Percentiles rank a stretch among this genome's conserved stretches.
phyloP scores from a whole-genome alignment of 495 filamentous ascomycete species.

The Tuber magnatum region DNA sequence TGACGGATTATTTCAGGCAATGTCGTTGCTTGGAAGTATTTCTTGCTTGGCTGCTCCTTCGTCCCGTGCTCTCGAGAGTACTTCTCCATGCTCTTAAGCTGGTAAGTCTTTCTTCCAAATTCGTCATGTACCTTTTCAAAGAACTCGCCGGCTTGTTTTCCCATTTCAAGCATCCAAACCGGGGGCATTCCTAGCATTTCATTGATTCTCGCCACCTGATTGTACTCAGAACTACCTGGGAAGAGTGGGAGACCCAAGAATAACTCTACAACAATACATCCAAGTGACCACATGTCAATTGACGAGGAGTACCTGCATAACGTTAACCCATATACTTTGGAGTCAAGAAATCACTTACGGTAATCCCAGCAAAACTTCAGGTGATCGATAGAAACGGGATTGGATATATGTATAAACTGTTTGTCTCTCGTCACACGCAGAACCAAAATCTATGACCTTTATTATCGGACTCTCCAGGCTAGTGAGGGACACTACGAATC shows the following conservation, averaged over 20 bases:
- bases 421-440: slow-evolving; percentile 95
- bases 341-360: slow-evolving; percentile 51
- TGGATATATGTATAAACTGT: slow-evolving; percentile 99
- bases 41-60: slow-evolving; percentile 99
- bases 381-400: slow-evolving; percentile 95
- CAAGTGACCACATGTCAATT: slow-evolving; percentile 99
- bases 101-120: slow-evolving; percentile 80
- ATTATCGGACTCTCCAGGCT: slow-evolving; percentile 97
- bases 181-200: slow-evolving; percentile 97
- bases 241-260: slow-evolving; percentile 94
- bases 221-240: slow-evolving; percentile 97
- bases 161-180: slow-evolving; percentile 99
- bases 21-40: slow-evolving; percentile 92
- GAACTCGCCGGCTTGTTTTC: slow-evolving; percentile 95
- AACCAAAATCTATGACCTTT: slow-evolving; percentile 99
- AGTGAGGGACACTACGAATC: slow-evolving; percentile 8
- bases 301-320: slow-evolving; percentile 77
- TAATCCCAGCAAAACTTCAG: slow-evolving; percentile 86
- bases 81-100: slow-evolving; percentile 93
- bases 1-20: slow-evolving; percentile 93
- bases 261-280: slow-evolving; percentile 96
- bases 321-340: slow-evolving; percentile 21
- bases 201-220: slow-evolving; percentile 92
- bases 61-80: slow-evolving; percentile 90
- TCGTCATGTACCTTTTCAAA: slow-evolving; percentile 87